A percentile compares a stretch with the other conserved stretches of the same genome.
Evolutionary conservation across 2,329 filamentous ascomycete genomes (phyloP).

Genomic region (Penicillium digitatum): DNA sequence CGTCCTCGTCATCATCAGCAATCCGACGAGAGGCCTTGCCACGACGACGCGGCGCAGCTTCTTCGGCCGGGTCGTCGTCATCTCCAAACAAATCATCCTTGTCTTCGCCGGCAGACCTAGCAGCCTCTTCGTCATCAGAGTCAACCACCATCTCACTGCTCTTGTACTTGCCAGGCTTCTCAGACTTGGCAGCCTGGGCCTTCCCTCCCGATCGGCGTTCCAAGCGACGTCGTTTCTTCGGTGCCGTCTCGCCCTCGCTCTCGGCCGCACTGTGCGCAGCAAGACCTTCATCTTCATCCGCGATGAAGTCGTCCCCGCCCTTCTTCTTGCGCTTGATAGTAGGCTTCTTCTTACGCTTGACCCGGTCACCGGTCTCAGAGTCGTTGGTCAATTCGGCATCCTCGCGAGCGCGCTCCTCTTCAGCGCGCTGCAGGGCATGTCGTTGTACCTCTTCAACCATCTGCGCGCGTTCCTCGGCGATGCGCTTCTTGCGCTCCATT

Average conservation of each 20-base stretch:
- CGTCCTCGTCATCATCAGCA: constrained; percentile 44
- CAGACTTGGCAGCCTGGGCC: constrained; percentile 55
- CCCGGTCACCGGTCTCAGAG: constrained; percentile 73
- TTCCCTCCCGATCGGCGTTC: constrained; percentile 49
- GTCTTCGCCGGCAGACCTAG: constrained; percentile 23
- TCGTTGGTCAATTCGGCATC: constrained; percentile 80
- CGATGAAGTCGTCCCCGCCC: constrained; percentile 32
- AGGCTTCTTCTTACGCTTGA: constrained; percentile 67
- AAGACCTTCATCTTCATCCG: constrained; percentile 45
- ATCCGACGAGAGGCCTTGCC: constrained; percentile 33
- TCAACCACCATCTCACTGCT: constrained; percentile 79
- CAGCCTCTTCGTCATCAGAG: constrained; percentile 52
- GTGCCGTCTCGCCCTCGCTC: constrained; percentile 37
- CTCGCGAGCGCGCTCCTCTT: constrained; percentile 64
- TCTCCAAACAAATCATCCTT: constrained; percentile 29
- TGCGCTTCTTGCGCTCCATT: constrained; percentile 70
- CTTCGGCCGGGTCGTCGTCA: constrained; percentile 43
- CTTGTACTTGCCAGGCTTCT: constrained; percentile 66
- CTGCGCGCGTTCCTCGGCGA: constrained; percentile 78
- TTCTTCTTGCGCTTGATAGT: constrained; percentile 61
- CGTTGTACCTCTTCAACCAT: constrained; percentile 73
- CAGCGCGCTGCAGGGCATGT: constrained; percentile 65
- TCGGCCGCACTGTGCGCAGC: constrained; percentile 31
- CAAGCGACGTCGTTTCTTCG: constrained; percentile 59
- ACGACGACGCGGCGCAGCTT: constrained; percentile 32